These are phyloP conservation scores for Malus asiatica DNA, from an alignment of 306 rosid genomes.

Conservation along the genomic window DNA sequence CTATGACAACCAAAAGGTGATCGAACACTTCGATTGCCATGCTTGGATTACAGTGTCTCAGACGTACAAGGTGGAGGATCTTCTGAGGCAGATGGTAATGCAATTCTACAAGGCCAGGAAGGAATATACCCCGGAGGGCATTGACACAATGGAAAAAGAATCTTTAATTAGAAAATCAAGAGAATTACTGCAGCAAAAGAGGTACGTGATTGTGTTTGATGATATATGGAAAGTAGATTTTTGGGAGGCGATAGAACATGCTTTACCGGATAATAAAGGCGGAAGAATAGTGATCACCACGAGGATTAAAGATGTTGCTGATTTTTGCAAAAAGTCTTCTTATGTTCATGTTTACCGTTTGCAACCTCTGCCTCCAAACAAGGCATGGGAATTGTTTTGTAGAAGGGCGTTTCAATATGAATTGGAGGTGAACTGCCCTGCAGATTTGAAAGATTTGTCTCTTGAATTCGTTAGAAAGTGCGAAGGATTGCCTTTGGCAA, in stretches of 20 bases:
- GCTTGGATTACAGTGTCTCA: slow-evolving; percentile 16
- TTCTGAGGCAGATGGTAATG: neutral
- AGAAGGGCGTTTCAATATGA: neutral
- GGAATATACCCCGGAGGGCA: neutral
- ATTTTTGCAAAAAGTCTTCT: neutral
- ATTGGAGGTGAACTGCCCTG: neutral
- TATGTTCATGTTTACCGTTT: neutral
- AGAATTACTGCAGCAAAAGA: neutral
- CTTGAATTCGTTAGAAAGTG: neutral
- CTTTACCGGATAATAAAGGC: neutral
- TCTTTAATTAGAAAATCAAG: neutral
- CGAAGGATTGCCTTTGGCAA: slow-evolving; percentile 15
- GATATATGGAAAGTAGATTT: slow-evolving; percentile 10
- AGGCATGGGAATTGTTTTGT: slow-evolving; percentile 11
- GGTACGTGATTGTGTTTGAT: slow-evolving; percentile 9
- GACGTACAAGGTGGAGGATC: neutral
- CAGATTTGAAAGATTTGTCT: neutral
- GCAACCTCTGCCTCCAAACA: neutral
- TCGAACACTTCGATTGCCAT: neutral
- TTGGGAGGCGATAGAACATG: neutral
- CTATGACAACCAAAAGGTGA: neutral
- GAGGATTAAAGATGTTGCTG: neutral
- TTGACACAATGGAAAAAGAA: neutral
- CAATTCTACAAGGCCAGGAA: neutral
- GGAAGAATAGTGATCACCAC: slow-evolving; percentile 11